Base-by-base conservation (phyloP, 805 yeast genomes). In the Tetrapisispora iriomotensis region DNA sequence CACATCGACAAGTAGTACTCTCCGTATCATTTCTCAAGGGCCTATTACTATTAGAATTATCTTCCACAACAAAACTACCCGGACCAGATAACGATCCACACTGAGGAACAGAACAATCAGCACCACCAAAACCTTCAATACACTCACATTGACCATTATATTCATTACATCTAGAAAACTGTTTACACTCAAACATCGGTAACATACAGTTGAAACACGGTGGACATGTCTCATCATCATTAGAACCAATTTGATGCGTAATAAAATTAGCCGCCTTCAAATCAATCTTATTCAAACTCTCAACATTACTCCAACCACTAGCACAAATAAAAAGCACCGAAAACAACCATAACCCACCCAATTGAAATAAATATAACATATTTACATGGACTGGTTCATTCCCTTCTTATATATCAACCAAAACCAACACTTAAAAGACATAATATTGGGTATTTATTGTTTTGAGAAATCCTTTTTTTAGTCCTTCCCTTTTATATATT, bases 191-290 rank as follows among this genome's bases (percentile, higher is more conserved):
- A 53, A 83, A 87, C 46, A 87, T 81, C 2, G 96, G 94, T 10
- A 87, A 69, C 70, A 86, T 82, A 66, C 98, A 92, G 61, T 92
- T 90, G 73, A 92, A 92, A 54, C 96, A 84, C 0, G 94, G 94
- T 0, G 94, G 94, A 52, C 94, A 84, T 36, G 72, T 67, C 9
- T 67, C 75, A 22, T 46, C 42, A 25, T 43, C 45, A 3, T 23
- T 17, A 7, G 10, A n/a, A n/a, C n/a, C n/a, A n/a, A n/a, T n/a
- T n/a, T n/a, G n/a, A n/a, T n/a, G 4, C 10, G 15, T 12, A 23
- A 5, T 14, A 5, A 2, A 5, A 3, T 21, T 20, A 21, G 8
- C 5, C n/a, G 21, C 26, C 5, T 22, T 21, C 12, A 33, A 15
- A 17, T 17, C 12, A 4, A 33, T 23, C 3, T 15, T 19, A 23